Evolutionary conservation across 768 basidiomycete genomes (phyloP).

Genomic region (Suillus cothurnatus): DNA sequence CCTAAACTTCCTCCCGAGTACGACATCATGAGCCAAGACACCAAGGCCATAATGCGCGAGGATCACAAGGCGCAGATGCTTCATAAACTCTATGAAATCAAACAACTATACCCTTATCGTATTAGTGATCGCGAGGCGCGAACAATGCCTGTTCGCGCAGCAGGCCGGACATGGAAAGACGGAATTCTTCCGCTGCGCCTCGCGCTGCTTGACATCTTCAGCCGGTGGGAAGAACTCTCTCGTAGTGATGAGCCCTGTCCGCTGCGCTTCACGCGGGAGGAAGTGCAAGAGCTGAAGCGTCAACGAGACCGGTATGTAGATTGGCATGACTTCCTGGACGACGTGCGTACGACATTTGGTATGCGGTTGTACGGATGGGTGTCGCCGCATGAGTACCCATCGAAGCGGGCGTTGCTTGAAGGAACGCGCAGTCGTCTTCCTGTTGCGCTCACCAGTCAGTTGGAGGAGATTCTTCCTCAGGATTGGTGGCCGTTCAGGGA

Average conservation of each 20-base stretch:
- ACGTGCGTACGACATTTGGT: slow-evolving; percentile 16
- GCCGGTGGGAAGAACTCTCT: slow-evolving; percentile 14
- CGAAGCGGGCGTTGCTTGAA: slow-evolving; percentile 17
- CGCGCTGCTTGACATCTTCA: slow-evolving; percentile 16
- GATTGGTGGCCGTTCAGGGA: slow-evolving; percentile 21
- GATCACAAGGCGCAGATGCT: slow-evolving; percentile 19
- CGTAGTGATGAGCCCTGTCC: slow-evolving; percentile 16
- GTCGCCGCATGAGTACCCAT: slow-evolving; percentile 15
- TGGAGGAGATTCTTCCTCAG: slow-evolving; percentile 18
- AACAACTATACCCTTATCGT: slow-evolving; percentile 19
- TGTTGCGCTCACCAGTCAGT: slow-evolving; percentile 14
- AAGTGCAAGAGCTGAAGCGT: slow-evolving; percentile 14
- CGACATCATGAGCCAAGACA: slow-evolving; percentile 14
- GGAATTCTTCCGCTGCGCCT: slow-evolving; percentile 19
- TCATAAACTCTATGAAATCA: slow-evolving; percentile 19
- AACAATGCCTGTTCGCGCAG: slow-evolving; percentile 19
- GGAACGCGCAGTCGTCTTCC: slow-evolving; percentile 16
- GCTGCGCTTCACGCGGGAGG: slow-evolving; percentile 18
- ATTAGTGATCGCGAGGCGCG: slow-evolving; percentile 13
- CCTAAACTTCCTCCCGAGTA: slow-evolving; percentile 17
- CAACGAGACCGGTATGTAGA: slow-evolving; percentile 18
- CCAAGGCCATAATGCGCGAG: slow-evolving; percentile 13
- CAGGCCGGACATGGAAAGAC: slow-evolving; percentile 21
- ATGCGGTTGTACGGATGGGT: slow-evolving; percentile 21
- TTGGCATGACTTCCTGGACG: slow-evolving; percentile 19